A percentile compares a stretch with the other conserved stretches of the same genome.
These are phyloP conservation scores for Lactarius sanguifluus DNA, from an alignment of 768 basidiomycete species.

Conservation along the genomic window DNA sequence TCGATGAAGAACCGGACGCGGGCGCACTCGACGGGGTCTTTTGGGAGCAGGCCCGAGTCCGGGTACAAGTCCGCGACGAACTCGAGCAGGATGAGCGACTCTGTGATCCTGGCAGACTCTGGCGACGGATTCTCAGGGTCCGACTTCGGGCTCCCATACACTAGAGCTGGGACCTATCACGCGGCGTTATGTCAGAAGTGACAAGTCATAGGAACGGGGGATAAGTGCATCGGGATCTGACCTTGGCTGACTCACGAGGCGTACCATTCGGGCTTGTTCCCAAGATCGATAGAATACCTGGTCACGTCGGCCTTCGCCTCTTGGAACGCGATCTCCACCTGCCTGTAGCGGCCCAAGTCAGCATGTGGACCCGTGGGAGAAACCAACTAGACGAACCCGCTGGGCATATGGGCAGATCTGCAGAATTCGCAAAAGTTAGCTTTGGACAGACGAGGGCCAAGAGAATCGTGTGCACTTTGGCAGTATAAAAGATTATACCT, in stretches of 20 bases:
- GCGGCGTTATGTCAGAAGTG: background rate
- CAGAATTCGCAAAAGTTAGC: background rate
- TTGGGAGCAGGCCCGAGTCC: constrained; percentile 46
- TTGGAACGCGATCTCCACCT: constrained; percentile 60
- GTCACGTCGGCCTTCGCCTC: constrained; percentile 51
- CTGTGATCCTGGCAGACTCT: constrained; percentile 55
- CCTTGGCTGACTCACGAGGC: constrained; percentile 62
- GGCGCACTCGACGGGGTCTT: constrained; percentile 54
- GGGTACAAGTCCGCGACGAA: constrained; percentile 59
- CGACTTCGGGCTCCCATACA: constrained; percentile 58
- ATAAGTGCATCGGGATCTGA: constrained; percentile 31
- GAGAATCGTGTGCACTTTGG: constrained; percentile 15
- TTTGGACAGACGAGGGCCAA: background rate
- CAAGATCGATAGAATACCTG: constrained; percentile 54
- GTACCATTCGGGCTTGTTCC: constrained; percentile 68
- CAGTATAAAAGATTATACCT: constrained; percentile 44
- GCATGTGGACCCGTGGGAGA: background rate
- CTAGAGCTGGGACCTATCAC: constrained; percentile 52
- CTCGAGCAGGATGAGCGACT: constrained; percentile 61
- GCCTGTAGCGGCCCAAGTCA: constrained; percentile 36
- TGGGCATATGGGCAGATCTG: constrained; percentile 58
- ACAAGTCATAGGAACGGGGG: no score
- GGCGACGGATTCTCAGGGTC: constrained; percentile 52
- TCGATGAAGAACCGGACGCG: constrained; percentile 62
- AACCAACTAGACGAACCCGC: constrained; percentile 38